A percentile compares a stretch with the other conserved stretches of the same genome.
Evolutionary conservation across 1,139 yeast genomes (phyloP).

Genomic region (Scheffersomyces titani): DNA sequence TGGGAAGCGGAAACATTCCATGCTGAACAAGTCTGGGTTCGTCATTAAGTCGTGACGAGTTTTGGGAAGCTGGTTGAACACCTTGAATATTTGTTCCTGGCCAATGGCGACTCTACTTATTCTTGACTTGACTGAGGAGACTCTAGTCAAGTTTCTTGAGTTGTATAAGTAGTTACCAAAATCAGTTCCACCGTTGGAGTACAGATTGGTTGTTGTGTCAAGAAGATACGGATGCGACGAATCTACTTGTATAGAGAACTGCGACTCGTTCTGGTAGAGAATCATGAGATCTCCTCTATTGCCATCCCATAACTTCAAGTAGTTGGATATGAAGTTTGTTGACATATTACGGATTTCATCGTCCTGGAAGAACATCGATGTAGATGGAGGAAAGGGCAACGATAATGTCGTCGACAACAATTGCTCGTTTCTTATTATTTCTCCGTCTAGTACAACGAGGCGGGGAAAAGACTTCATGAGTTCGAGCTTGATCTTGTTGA

Average conservation of each 20-base stretch:
- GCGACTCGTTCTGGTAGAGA: slow-evolving; percentile 80
- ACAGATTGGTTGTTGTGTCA: slow-evolving; percentile 34
- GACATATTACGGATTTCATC: slow-evolving; percentile 70
- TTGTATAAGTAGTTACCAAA: slow-evolving; percentile 67
- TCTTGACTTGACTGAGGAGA: slow-evolving; percentile 61
- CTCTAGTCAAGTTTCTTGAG: slow-evolving; percentile 75
- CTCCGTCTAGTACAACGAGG: slow-evolving; percentile 76
- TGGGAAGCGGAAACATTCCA: slow-evolving; percentile 76
- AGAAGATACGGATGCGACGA: slow-evolving; percentile 53
- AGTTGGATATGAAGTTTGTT: slow-evolving; percentile 74
- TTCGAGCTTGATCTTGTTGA: slow-evolving; percentile 57
- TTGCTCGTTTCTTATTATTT: slow-evolving; percentile 70
- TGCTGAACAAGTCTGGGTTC: slow-evolving; percentile 66
- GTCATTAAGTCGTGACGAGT: slow-evolving; percentile 69
- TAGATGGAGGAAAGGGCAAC: slow-evolving; percentile 53
- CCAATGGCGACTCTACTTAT: slow-evolving; percentile 68
- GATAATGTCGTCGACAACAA: slow-evolving; percentile 53
- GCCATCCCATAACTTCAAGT: slow-evolving; percentile 77
- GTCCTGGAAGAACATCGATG: slow-evolving; percentile 73
- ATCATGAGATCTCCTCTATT: slow-evolving; percentile 69
- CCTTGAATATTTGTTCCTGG: slow-evolving; percentile 59
- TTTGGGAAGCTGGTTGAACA: slow-evolving; percentile 69
- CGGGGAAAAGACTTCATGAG: slow-evolving; percentile 75
- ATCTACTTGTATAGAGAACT: slow-evolving; percentile 72
- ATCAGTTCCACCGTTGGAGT: slow-evolving; percentile 34